Conservation (phyloP, 2,329 filamentous ascomycete genomes). For the Lithohypha guttulata region DNA sequence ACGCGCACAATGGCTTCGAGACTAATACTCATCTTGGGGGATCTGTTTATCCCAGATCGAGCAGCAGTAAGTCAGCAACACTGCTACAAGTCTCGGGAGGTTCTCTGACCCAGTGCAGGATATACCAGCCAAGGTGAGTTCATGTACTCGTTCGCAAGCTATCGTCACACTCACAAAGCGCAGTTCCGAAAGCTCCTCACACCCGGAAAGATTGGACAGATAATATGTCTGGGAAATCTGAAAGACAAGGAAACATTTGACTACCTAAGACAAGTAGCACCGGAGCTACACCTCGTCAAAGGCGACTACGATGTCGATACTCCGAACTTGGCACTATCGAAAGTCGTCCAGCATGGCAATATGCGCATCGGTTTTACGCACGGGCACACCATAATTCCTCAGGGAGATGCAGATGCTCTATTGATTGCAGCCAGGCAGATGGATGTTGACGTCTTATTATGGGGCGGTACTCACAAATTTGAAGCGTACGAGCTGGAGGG, state of each 20-base stretch:
- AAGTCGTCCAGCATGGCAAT: constrained; percentile 59
- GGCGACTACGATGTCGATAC: constrained; percentile 60
- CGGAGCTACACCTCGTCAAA: constrained; percentile 60
- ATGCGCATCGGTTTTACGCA: constrained; percentile 61
- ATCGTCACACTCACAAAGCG: constrained; percentile 8
- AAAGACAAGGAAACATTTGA: constrained; percentile 73
- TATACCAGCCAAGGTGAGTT: constrained; percentile 71
- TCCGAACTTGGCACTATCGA: constrained; percentile 53
- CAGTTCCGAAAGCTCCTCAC: constrained; percentile 80
- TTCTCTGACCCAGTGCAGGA: constrained; percentile 38
- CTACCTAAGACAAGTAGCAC: constrained; percentile 63
- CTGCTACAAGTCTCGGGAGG: constrained; percentile 11
- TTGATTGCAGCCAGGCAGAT: constrained; percentile 59
- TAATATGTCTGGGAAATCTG: constrained; percentile 68
- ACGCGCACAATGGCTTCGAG: constrained; percentile 67
- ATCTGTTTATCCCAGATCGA: constrained; percentile 87
- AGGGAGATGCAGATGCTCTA: constrained; percentile 54
- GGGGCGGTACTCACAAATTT: constrained; percentile 60
- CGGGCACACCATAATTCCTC: constrained; percentile 61
- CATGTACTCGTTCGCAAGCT: not conserved
- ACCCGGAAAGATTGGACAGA: constrained; percentile 73
- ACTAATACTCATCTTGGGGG: constrained; percentile 81
- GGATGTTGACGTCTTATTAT: constrained; percentile 59
- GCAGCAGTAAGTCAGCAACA: constrained; percentile 50
- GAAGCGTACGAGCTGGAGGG: constrained; percentile 63